Evolutionary conservation across 305 asterid species (phyloP), one percentile per base, ranked within the genome.

Genomic region (Fraxinus albicans): DNA sequence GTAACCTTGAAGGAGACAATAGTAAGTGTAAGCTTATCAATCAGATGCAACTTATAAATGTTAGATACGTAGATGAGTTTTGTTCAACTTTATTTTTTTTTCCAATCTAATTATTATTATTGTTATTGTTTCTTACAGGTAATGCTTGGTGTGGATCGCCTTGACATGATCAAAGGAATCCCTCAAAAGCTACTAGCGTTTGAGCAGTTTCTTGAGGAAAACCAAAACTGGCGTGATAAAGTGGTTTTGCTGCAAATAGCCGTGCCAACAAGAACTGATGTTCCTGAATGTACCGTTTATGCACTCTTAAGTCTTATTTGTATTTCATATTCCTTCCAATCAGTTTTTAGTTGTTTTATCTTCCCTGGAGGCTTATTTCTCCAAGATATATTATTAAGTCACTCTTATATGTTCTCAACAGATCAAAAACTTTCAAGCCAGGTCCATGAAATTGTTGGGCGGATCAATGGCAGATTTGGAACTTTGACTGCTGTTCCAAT

Each of bases 261-360:
- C 81, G 98, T 95, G 88, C 99, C 99, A 76, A 94, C 99, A 87
- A 91, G 99, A 90, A 94, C 98, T 73, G 99, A 95, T 85, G 99
- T 95, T 78, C 95, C 98, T 83, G 98, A 95, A 90, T 95, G 98
- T 95, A 94, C 63, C 90, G 79, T 81, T 72, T 72, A 72, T 72
- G 40, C 76, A 33, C 76, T 70, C 76, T 72, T 15, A 15, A 33
- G 76, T 72, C 44, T 72, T 70, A 67, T 80, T 78, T 87, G 72
- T 63, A 15, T 50, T 76, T 74, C 80, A 63, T 69, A 74, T 82
- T 40, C 27, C 75, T 81, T 80, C 63, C 23, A 35, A 60, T 60
- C 3, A 58, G 0, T 60, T 60, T 60, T 21, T 10, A 60, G 31
- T 12, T 25, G 36, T 69, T 69, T 31, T 69, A 29, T 29, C 19